Evolutionary conservation across 208 protist genomes (phyloP), one percentile per base, ranked within the genome.

Genomic region (Angomonas ambiguus): DNA sequence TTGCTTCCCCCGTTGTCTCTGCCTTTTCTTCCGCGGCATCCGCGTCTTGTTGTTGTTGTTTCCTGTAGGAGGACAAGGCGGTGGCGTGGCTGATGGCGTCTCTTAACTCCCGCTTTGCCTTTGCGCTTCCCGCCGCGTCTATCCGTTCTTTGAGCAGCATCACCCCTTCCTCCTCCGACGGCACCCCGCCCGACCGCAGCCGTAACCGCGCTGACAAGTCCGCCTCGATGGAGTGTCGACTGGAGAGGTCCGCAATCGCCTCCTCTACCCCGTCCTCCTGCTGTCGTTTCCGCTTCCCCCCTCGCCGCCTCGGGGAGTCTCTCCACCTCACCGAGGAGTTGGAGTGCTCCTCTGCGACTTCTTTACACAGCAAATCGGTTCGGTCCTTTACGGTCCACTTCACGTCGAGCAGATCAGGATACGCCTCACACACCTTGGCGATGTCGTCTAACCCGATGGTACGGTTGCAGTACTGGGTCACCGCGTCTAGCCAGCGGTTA

Each of bases 391-490:
- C 30, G 8, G 32, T 41, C 77, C 82, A 84, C 38, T 59, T 61
- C 1, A 91, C 78, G 22, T 48, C 22, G 41, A 93, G 18, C 62
- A 73, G 83, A 1, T 78, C 62, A 16, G 77, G 73, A 55, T 90
- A 93, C 1, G 71, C 78, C 56, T 71, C 74, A 13, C 77, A 76
- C 28, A 84, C 72, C 31, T 80, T 71, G 18, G 89, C 77, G 48
- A 93, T 72, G 56, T 96, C 90, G 55, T 83, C 71, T 0, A 88
- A 20, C 10, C 58, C 60, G 3, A 87, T 70, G 32, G 80, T 84
- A 27, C 75, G 67, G 41, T 73, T 66, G 61, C 80, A 88, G 69
- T 91, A 86, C 8, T 70, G 68, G 13, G 77, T 78, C 42, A 93
- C 62, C 2, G 82, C 82, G 10, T 76, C 78, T 1, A 92, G 69